These are phyloP conservation scores for Phytophthora citricola DNA, from an alignment of 352 stramenopile species.

Conservation along the genomic window DNA sequence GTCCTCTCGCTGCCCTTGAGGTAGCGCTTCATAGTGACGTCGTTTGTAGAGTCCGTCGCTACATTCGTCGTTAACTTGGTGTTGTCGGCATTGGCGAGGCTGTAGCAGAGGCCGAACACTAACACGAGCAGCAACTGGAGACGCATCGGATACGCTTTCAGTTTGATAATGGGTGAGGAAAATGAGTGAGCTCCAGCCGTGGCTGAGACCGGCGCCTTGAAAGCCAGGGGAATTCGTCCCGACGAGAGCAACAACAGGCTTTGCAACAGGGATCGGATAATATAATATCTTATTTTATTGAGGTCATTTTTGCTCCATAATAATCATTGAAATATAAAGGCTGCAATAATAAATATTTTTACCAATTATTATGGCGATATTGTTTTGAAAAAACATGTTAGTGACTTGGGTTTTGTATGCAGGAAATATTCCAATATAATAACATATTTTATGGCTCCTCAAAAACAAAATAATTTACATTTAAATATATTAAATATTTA, in stretches of 20 bases:
- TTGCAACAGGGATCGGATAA: not conserved
- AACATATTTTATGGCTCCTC: no score
- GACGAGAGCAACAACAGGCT: constrained; percentile 17
- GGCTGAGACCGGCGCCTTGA: constrained; percentile 3
- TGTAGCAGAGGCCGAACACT: constrained; percentile 12
- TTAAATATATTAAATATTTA: no score
- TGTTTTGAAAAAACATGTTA: no score
- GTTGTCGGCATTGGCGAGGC: constrained; percentile 2
- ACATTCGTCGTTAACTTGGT: not conserved
- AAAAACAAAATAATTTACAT: no score
- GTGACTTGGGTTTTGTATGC: no score
- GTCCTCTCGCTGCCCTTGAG: constrained; percentile 8
- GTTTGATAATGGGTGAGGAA: constrained; percentile 1
- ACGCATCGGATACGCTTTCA: constrained; percentile 10
- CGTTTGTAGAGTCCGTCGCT: not conserved
- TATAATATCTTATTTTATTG: no score
- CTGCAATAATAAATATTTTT: no score
- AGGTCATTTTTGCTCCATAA: no score
- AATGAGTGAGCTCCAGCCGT: not conserved
- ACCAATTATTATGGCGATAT: no score
- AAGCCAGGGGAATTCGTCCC: not conserved
- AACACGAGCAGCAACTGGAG: constrained; percentile 18
- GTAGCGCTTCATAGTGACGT: not conserved
- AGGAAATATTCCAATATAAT: no score
- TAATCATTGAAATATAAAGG: no score